phyloP scores from a whole-genome alignment of 805 yeast species.

The Wickerhamomyces chambardii region DNA sequence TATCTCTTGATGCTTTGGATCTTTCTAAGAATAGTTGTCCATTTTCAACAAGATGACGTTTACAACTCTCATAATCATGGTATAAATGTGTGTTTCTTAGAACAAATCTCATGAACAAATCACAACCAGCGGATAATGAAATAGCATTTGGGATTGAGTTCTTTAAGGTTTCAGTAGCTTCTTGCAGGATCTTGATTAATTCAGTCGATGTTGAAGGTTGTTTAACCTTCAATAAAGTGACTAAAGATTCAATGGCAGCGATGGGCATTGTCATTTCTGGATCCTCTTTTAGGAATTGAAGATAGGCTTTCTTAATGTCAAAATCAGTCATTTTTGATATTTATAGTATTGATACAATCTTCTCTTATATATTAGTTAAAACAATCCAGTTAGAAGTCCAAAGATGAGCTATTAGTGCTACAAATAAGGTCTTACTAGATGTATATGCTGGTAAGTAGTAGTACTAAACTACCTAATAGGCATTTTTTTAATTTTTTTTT shows the following conservation, averaged over 20 bases:
- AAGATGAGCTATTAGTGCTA: too few relatives aligned
- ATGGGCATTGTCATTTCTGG: conserved; percentile 99
- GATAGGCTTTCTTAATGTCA: conserved; percentile 76
- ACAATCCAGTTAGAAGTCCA: too few relatives aligned
- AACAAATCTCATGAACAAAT: conserved; percentile 89
- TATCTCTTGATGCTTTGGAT: conserved; percentile 82
- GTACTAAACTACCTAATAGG: too few relatives aligned
- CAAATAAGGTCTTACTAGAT: too few relatives aligned
- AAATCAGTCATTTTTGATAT: conserved; percentile 39
- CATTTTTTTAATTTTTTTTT: too few relatives aligned
- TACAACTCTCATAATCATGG: conserved; percentile 93
- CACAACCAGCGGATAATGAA: conserved; percentile 95
- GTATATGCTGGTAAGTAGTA: too few relatives aligned
- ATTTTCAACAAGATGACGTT: conserved; percentile 80
- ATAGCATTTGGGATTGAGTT: conserved; percentile 82
- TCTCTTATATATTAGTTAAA: too few relatives aligned
- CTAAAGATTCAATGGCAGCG: conserved; percentile 94
- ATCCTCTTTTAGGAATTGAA: conserved; percentile 77
- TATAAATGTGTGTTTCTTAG: conserved; percentile 78
- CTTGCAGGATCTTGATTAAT: conserved; percentile 70
- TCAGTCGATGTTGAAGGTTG: conserved; percentile 94
- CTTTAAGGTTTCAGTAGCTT: conserved; percentile 69
- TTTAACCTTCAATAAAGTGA: conserved; percentile 69
- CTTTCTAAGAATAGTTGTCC: conserved; percentile 88
- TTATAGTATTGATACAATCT: conserved; percentile 91